Evolutionary conservation across 1,284 basidiomycete genomes (phyloP).

Genomic region (Rhodotorula mucilaginosa): DNA sequence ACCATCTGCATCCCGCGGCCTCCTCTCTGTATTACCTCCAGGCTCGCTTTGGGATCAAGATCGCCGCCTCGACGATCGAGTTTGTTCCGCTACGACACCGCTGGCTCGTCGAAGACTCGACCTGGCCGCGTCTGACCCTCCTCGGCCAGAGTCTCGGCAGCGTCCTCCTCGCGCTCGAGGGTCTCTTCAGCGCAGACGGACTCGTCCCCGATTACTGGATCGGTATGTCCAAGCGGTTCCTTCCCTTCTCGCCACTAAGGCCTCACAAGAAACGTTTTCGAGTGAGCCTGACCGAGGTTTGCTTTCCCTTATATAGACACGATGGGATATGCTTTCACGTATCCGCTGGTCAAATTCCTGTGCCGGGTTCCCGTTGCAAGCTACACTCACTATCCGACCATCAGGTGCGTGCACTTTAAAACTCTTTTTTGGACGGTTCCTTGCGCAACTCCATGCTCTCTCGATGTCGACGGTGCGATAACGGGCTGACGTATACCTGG

Average conservation of each 20-base stretch:
- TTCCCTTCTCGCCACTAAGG: neutral
- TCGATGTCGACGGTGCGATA: too few species aligned
- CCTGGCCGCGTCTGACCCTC: constrained; percentile 86
- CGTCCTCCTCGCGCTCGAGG: constrained; percentile 77
- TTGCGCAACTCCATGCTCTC: too few species aligned
- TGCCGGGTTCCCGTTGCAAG: constrained; percentile 61
- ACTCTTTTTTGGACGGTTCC: neutral
- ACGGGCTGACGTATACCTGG: neutral
- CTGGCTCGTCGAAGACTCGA: constrained; percentile 70
- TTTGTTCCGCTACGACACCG: constrained; percentile 76
- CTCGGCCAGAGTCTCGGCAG: constrained; percentile 88
- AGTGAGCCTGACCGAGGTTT: neutral
- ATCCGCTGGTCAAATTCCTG: constrained; percentile 68
- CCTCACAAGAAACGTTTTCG: neutral
- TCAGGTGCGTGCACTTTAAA: constrained; percentile 53
- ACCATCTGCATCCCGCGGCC: neutral
- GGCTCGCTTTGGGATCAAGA: constrained; percentile 76
- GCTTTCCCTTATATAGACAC: constrained; percentile 63
- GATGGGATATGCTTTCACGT: constrained; percentile 96
- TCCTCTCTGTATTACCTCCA: constrained; percentile 46
- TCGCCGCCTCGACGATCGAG: constrained; percentile 64
- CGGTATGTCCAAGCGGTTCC: constrained; percentile 55
- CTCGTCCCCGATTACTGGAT: constrained; percentile 86
- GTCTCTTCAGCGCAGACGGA: constrained; percentile 56
- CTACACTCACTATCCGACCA: constrained; percentile 95